These are phyloP conservation scores for Enterocytospora artemiae DNA, from an alignment of 371 early-diverging fungal genomes.

Conservation along the genomic window DNA sequence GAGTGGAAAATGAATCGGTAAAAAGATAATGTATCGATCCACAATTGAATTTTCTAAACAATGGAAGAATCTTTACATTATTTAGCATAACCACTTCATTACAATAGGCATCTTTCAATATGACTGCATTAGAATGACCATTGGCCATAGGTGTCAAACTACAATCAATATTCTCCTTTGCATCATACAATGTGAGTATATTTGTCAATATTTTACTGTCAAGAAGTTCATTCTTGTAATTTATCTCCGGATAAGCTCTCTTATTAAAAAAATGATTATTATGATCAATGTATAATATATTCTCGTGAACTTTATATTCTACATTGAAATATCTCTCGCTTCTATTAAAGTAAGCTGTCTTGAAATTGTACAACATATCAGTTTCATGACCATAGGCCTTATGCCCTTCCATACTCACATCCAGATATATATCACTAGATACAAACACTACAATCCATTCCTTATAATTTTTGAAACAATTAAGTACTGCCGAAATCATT, in stretches of 20 bases:
- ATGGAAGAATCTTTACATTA: neutral
- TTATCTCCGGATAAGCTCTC: too few species aligned
- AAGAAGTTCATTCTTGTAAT: too few species aligned
- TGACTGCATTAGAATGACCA: neutral
- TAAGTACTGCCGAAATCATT: slow-evolving; percentile 26
- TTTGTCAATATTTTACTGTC: too few species aligned
- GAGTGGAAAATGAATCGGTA: slow-evolving; percentile 27
- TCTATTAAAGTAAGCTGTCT: slow-evolving; percentile 6
- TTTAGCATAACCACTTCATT: slow-evolving; percentile 2
- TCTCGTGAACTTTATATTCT: slow-evolving; percentile 8
- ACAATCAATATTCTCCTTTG: neutral
- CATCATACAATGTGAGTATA: neutral
- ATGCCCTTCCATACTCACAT: too few species aligned
- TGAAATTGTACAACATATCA: too few species aligned
- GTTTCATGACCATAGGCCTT: too few species aligned
- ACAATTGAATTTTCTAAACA: neutral
- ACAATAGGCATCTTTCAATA: neutral
- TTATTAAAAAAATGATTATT: too few species aligned
- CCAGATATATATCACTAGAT: too few species aligned
- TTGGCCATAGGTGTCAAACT: neutral
- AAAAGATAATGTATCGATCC: slow-evolving; percentile 28
- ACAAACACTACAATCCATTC: slow-evolving; percentile 48
- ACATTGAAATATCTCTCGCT: slow-evolving; percentile 17
- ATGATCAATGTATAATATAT: too few species aligned
- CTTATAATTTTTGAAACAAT: slow-evolving; percentile 9